Evolutionary conservation across 73 alveolate species (phyloP).

Genomic region (Tetrahymena elliotti): DNA sequence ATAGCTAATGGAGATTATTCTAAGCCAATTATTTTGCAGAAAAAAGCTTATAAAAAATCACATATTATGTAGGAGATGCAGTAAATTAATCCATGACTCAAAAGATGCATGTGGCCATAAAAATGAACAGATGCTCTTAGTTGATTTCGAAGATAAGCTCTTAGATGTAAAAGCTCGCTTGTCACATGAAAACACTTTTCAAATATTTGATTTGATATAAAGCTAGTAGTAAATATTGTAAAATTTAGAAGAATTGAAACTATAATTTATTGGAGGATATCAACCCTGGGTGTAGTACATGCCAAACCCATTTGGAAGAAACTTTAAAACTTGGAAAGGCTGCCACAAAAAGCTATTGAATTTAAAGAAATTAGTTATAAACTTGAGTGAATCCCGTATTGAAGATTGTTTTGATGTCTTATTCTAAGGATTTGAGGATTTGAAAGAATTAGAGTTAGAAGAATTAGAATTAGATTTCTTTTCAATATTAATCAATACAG

Average conservation of each 20-base stretch:
- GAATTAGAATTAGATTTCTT: background rate
- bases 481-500: background rate
- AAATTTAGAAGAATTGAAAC: background rate
- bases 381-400: background rate
- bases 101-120: background rate
- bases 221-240: background rate
- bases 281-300: background rate
- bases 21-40: background rate
- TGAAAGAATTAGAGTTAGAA: background rate
- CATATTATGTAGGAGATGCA: background rate
- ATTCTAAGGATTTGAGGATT: background rate
- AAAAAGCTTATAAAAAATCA: background rate
- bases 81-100: background rate
- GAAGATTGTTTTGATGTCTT: background rate
- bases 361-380: background rate
- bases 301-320: background rate
- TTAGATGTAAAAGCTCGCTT: background rate
- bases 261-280: background rate
- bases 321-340: background rate
- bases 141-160: background rate
- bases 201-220: background rate
- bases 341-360: background rate
- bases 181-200: background rate
- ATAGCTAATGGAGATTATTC: background rate
- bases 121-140: background rate